Evolutionary conservation across 2,329 filamentous ascomycete species (phyloP).

Genomic region (Onygenales sp.): DNA sequence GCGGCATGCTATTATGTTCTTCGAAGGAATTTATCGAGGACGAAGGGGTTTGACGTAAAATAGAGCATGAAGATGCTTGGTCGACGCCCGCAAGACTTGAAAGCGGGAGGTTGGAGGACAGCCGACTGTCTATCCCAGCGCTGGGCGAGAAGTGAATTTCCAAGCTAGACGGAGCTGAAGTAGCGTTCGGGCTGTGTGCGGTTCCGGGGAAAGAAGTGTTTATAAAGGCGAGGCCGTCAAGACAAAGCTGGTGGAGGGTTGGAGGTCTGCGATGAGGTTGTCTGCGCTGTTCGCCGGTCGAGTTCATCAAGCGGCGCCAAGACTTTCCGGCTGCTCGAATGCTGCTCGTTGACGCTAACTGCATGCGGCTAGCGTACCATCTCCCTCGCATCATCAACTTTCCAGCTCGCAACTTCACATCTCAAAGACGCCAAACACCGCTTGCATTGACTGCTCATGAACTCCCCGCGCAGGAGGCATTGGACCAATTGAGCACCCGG

Average conservation of each 20-base stretch:
- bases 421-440: constrained; percentile 8
- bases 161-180: neutral
- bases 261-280: no score
- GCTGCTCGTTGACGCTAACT: neutral
- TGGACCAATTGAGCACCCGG: neutral
- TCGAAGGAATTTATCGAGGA: constrained; percentile 9
- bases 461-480: neutral
- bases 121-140: neutral
- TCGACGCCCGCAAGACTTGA: constrained; percentile 7
- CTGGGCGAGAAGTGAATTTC: neutral
- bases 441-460: constrained; percentile 6
- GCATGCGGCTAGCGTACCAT: neutral
- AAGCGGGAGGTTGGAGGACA: neutral
- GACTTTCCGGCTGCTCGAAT: neutral
- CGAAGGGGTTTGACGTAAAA: constrained; percentile 10
- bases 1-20: constrained; percentile 41
- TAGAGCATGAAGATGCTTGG: constrained; percentile 14
- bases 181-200: neutral
- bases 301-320: neutral
- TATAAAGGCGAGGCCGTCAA: neutral
- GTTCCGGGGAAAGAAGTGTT: neutral
- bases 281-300: neutral
- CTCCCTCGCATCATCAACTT: neutral
- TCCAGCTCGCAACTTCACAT: neutral
- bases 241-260: no score